phyloP scores from a whole-genome alignment of 495 filamentous ascomycete species.

The Stereocaulon alpinum region DNA sequence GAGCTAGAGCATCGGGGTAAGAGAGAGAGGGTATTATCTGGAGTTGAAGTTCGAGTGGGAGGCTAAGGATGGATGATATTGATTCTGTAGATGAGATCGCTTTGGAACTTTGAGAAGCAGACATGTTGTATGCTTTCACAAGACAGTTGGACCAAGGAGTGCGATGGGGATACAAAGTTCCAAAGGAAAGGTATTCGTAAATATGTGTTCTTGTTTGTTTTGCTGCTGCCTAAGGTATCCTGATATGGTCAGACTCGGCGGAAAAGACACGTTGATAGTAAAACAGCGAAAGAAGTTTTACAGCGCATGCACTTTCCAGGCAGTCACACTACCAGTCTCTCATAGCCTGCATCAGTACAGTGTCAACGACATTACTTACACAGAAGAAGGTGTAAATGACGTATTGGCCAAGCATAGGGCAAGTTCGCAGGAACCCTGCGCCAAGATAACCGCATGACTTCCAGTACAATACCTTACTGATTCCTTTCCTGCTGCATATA shows the following conservation, averaged over 20 bases:
- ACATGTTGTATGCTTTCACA: not conserved
- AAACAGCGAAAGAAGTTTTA: too few relatives aligned
- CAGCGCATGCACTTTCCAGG: too few relatives aligned
- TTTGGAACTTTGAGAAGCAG: not conserved
- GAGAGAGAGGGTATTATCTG: slow-evolving; percentile 40
- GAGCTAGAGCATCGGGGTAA: slow-evolving; percentile 48
- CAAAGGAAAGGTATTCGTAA: not conserved
- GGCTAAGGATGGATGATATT: slow-evolving; percentile 19
- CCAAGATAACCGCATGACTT: too few relatives aligned
- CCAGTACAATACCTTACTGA: too few relatives aligned
- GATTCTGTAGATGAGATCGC: not conserved
- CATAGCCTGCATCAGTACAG: too few relatives aligned
- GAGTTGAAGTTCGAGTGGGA: slow-evolving; percentile 48
- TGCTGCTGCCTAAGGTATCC: not conserved
- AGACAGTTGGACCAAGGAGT: not conserved
- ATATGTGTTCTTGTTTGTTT: not conserved
- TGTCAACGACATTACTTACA: too few relatives aligned
- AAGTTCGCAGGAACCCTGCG: too few relatives aligned
- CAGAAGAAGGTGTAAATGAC: too few relatives aligned
- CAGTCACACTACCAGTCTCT: too few relatives aligned
- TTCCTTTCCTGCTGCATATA: too few relatives aligned
- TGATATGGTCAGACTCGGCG: not conserved
- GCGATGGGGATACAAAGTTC: not conserved
- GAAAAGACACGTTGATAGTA: not conserved
- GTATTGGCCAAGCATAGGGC: too few relatives aligned